Conservation (phyloP, 257 asterid species). For the Solanum peruvianum region DNA sequence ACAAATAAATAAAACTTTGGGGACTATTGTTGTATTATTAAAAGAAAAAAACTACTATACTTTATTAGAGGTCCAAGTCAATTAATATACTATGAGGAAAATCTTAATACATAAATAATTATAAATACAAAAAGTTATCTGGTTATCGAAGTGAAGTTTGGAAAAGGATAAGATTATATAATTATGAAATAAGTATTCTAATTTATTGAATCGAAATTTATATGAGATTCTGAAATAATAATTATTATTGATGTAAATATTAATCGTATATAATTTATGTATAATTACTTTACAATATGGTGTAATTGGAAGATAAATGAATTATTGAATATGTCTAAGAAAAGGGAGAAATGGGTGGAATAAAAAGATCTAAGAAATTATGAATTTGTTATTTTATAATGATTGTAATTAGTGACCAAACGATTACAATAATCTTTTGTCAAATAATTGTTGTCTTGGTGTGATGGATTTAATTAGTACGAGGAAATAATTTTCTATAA, state of each 20-base stretch:
- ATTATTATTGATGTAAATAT: background rate
- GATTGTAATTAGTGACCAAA: background rate
- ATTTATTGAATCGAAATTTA: background rate
- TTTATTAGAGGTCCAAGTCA: background rate
- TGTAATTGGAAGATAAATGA: background rate
- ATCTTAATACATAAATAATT: background rate
- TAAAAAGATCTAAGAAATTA: background rate
- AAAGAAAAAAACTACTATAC: background rate
- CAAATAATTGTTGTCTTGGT: background rate
- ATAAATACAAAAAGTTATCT: no score
- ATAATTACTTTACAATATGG: background rate
- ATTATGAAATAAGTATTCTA: background rate
- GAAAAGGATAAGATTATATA: background rate
- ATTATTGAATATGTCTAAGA: background rate
- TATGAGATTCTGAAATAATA: background rate
- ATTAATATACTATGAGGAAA: background rate
- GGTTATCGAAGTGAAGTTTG: no score
- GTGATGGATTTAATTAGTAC: background rate
- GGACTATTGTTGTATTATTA: background rate
- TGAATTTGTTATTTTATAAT: background rate
- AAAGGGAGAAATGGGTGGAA: background rate
- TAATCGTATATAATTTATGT: background rate
- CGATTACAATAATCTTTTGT: background rate
- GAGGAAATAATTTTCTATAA: background rate
- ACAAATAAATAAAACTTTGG: background rate